Evolutionary conservation across 1,139 yeast species (phyloP), one percentile per base, ranked within the genome.

Genomic region (Debaryomyces psychrophilus): DNA sequence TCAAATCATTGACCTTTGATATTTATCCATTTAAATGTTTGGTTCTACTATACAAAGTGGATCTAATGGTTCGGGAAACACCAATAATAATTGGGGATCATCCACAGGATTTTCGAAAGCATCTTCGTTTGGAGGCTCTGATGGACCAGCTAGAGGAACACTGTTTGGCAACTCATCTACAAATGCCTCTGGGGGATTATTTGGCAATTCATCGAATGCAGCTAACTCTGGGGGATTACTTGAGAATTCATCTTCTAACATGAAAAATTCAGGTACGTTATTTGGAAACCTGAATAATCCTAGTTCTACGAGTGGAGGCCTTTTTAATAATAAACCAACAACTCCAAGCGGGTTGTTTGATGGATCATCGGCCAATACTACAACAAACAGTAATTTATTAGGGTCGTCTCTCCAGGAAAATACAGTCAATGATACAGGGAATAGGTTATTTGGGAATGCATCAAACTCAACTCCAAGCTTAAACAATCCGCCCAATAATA

Each of bases 101-200:
- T 56, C 68, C 3, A 51, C 60, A 8, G 67, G 67, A 5, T 63
- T 65, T 49, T 67, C 58, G 7, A 48, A 59, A 41, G 41, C 64
- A 22, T 52, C 59, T 11, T 59, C 63, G 3, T 48, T 56, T 25
- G 50, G 57, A 34, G 53, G 49, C 14, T 40, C 50, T 5, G 40
- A 40, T 23, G 35, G 44, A 8, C 15, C 41, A 11, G 12, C 18
- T n/a, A 34, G 43, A 31, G 48, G 48, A 8, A 41, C 48, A 5
- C 28, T 51, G 29, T 51, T 51, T 44, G 54, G 49, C 8, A 49
- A 50, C 37, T 37, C 44, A 44, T 48, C 56, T n/a, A 29, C 51
- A 37, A 33, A 31, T n/a, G 34, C 49, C 4, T 31, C 56, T 25
- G 57, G 58, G 17, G 59, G 62, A 5, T 46, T 65, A 14, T 64